Percentiles rank a stretch among this genome's conserved stretches.
Evolutionary conservation across 495 filamentous ascomycete species (phyloP).

Genomic region (Podospora pseudopauciseta): DNA sequence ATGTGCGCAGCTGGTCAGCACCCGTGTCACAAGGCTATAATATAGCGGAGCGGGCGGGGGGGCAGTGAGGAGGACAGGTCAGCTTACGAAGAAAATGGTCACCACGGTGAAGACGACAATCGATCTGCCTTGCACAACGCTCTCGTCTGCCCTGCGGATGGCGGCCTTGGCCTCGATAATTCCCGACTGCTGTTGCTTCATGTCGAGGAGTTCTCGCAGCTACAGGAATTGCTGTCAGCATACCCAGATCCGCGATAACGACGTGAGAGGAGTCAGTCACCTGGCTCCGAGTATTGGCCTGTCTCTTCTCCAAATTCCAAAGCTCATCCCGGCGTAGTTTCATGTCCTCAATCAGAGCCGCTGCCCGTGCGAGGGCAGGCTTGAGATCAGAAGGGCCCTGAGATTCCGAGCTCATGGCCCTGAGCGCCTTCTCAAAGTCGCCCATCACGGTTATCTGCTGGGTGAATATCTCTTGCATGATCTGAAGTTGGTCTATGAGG

Average conservation of each 20-base stretch:
- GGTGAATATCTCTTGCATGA: constrained; percentile 69
- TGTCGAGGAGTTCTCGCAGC: constrained; percentile 50
- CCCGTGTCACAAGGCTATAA: neutral
- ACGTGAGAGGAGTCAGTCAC: neutral
- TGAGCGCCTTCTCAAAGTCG: constrained; percentile 53
- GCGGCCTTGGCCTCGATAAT: constrained; percentile 59
- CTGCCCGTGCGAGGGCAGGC: constrained; percentile 20
- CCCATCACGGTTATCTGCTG: constrained; percentile 57
- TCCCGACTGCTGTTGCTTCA: constrained; percentile 65
- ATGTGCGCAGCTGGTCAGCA: neutral
- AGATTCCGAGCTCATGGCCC: constrained; percentile 13
- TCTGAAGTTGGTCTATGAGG: constrained; percentile 36
- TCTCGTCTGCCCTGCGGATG: constrained; percentile 55
- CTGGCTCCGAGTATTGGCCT: constrained; percentile 20
- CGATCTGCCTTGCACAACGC: constrained; percentile 54
- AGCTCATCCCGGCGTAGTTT: constrained; percentile 25
- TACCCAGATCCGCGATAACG: too few relatives aligned
- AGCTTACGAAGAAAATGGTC: constrained; percentile 53
- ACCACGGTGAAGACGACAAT: constrained; percentile 67
- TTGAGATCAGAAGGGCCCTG: constrained; percentile 6
- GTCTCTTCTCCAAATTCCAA: constrained; percentile 22
- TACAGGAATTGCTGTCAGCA: constrained; percentile 3
- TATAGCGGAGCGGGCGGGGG: neutral
- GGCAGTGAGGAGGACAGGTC: neutral
- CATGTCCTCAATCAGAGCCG: constrained; percentile 23